Evolutionary conservation across 495 filamentous ascomycete species (phyloP).

Genomic region (Cenococcum geophilum): DNA sequence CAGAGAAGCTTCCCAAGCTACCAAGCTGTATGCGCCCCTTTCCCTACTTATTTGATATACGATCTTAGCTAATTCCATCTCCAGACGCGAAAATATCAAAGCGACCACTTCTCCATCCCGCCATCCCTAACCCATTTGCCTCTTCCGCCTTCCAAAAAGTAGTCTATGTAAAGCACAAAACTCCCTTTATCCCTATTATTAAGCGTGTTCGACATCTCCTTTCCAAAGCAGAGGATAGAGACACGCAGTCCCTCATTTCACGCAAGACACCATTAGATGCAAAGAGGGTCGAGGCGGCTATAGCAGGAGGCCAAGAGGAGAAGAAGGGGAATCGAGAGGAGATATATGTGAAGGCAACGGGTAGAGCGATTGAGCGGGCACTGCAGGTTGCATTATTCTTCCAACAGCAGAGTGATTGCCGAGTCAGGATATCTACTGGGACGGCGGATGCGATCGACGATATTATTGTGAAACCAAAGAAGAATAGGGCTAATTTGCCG

Average conservation of each 20-base stretch:
- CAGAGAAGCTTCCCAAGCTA: constrained; percentile 43
- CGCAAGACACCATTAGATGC: constrained; percentile 4
- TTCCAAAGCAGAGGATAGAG: constrained; percentile 54
- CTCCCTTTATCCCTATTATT: constrained; percentile 75
- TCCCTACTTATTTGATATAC: background rate
- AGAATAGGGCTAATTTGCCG: background rate
- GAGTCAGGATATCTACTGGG: constrained; percentile 38
- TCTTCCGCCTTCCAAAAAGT: constrained; percentile 50
- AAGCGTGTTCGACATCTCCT: constrained; percentile 75
- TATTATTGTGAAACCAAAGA: constrained; percentile 19
- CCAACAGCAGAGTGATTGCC: constrained; percentile 36
- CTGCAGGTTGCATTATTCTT: constrained; percentile 44
- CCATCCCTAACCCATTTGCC: constrained; percentile 53
- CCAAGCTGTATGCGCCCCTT: constrained; percentile 41
- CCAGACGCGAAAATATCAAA: constrained; percentile 50
- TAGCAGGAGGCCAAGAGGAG: constrained; percentile 13
- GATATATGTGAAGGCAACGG: constrained; percentile 71
- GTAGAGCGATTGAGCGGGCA: constrained; percentile 69
- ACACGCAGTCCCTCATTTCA: constrained; percentile 34
- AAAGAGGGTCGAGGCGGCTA: constrained; percentile 32
- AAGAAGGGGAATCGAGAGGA: constrained; percentile 20
- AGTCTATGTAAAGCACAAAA: constrained; percentile 70
- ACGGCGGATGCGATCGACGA: constrained; percentile 41
- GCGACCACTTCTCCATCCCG: constrained; percentile 66
- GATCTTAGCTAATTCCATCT: background rate